Base-by-base conservation (phyloP, 768 basidiomycete species). In the Russula emetica region DNA sequence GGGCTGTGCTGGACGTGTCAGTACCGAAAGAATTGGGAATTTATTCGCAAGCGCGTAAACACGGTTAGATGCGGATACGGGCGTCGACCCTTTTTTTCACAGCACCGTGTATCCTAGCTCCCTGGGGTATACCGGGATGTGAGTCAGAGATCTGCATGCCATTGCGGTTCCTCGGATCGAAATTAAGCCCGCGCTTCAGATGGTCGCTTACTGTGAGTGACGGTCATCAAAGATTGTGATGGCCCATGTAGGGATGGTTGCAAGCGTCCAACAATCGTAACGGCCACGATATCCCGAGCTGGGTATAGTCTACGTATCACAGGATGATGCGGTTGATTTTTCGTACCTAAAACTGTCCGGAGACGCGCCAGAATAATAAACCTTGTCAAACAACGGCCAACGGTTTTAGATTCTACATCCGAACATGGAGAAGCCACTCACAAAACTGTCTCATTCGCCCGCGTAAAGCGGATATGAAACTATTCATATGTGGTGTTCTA, bases 351-450 rank as follows among this genome's bases (percentile, higher is more conserved):
- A 24, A 13, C 50, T 52, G 51, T 26, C 22, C 53, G 3, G 53
- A 24, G 53, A 54, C n/a, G n/a, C 16, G 22, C 22, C 13, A 55
- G 38, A 40, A 40, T 18, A 26, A 10, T 26, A 42, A 55, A 55
- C 55, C 38, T 20, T 40, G 55, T 55, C 55, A 40, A 55, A 42
- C 28, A 30, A 42, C 45, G 45, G 45, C 45, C 45, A 47, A 47
- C 20, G 44, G 9, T 44, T 44, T 44, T 44, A 24, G 28, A 8
- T 47, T 47, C 44, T 22, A 47, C 44, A n/a, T 44, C 55, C 42
- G 44, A 47, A 58, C 45, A 16, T 32, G 42, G 55, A 50, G 58
- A 36, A 34, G 7, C 47, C 34, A 36, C 42, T 38, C 56, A 30
- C 44, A 32, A 45, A 58, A 47, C 32, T 24, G 44, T 45, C 44